Percentiles rank a stretch among this genome's conserved stretches.
Conservation (phyloP, 176 grass and related monocot species). For the Musa acuminata region DNA sequence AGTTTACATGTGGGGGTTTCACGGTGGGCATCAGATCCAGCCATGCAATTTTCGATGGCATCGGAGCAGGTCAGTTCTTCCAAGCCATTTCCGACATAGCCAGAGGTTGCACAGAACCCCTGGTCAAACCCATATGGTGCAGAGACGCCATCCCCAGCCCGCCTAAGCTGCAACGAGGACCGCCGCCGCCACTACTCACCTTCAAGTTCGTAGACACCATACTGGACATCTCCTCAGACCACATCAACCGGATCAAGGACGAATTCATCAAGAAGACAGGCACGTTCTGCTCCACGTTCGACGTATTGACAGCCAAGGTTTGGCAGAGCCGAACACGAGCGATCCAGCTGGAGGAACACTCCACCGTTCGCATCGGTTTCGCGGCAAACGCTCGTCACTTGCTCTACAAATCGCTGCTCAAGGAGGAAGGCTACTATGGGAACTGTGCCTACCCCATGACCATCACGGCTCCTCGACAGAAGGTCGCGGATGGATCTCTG, state of each 20-base stretch:
- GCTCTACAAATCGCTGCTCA: background rate
- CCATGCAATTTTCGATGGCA: conserved; percentile 53
- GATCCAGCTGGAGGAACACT: background rate
- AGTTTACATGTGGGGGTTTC: conserved; percentile 60
- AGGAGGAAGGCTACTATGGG: conserved; percentile 39
- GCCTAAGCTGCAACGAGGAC: conserved; percentile 25
- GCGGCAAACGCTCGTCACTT: background rate
- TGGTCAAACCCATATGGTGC: conserved; percentile 43
- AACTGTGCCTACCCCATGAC: conserved; percentile 62
- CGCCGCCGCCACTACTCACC: conserved; percentile 31
- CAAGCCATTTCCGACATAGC: conserved; percentile 51
- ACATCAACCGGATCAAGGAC: background rate
- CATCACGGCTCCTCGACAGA: conserved; percentile 17
- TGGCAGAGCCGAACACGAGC: background rate
- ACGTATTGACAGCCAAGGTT: background rate
- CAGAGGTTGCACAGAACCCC: conserved; percentile 24
- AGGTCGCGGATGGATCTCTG: conserved; percentile 9
- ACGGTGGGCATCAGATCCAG: conserved; percentile 53
- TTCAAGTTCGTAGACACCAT: conserved; percentile 20
- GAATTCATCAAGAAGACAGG: background rate
- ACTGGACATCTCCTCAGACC: background rate
- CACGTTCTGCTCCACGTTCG: background rate
- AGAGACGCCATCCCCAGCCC: conserved; percentile 44
- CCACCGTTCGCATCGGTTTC: background rate
- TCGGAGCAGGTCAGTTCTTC: conserved; percentile 55